phyloP scores from a whole-genome alignment of 768 basidiomycete species.

The Phanerochaete carnosa region DNA sequence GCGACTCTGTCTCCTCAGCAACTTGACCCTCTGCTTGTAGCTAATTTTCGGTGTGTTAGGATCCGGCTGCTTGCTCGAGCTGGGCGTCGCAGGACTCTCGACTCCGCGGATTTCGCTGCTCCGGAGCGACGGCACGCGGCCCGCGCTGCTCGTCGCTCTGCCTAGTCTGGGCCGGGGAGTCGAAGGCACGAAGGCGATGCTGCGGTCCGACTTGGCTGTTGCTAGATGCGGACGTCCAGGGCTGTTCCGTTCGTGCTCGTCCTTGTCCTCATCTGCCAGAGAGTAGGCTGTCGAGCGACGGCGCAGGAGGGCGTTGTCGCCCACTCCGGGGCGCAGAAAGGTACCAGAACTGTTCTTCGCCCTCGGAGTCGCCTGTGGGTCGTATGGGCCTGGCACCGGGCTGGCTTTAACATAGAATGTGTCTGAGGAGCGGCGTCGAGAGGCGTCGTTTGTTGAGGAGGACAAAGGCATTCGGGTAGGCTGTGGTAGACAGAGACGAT shows the following conservation, averaged over 20 bases:
- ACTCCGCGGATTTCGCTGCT: not conserved
- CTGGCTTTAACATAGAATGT: not conserved
- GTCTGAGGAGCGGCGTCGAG: not conserved
- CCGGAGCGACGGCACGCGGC: not conserved
- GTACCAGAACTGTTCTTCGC: not conserved
- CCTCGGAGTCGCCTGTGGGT: not conserved
- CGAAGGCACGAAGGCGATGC: not conserved
- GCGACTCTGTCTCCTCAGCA: constrained; percentile 11
- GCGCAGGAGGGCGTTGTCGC: not conserved
- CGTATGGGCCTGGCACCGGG: not conserved
- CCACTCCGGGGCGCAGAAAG: not conserved
- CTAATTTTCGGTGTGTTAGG: constrained; percentile 2
- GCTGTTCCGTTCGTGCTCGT: not conserved
- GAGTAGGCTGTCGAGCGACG: not conserved
- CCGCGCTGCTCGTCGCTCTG: constrained; percentile 1
- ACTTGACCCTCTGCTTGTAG: constrained; percentile 9
- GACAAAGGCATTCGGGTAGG: not conserved
- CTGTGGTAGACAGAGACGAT: not conserved
- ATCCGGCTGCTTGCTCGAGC: not conserved
- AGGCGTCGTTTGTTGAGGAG: not conserved
- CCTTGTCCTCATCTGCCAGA: not conserved
- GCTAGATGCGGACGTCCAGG: not conserved
- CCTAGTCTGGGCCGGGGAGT: not conserved
- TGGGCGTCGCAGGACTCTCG: not conserved
- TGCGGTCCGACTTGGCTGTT: not conserved